These are phyloP conservation scores for Boletales sp. DNA, from an alignment of 768 basidiomycete genomes.

Conservation along the genomic window DNA sequence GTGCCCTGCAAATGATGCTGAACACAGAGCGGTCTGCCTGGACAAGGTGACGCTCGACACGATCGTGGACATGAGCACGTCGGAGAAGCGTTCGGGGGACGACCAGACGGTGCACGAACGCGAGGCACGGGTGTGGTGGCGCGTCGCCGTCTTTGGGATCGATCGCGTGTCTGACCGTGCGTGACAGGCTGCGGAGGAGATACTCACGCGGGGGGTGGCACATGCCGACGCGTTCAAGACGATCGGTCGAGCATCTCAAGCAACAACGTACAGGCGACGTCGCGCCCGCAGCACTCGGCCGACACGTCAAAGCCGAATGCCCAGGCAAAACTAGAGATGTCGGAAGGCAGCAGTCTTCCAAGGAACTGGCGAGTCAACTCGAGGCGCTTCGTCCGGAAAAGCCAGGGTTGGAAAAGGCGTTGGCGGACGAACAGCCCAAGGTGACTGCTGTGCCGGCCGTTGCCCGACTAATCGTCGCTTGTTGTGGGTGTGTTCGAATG, in stretches of 20 bases:
- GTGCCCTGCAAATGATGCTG: constrained; percentile 59
- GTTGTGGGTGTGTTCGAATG: constrained; percentile 28
- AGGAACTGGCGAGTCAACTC: too few relatives aligned
- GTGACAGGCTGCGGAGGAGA: constrained; percentile 65
- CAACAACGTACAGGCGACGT: too few relatives aligned
- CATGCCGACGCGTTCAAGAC: too few relatives aligned
- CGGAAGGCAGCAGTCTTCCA: constrained; percentile 37
- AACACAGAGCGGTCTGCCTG: constrained; percentile 70
- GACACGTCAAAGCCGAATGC: constrained; percentile 14
- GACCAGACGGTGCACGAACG: constrained; percentile 62
- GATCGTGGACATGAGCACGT: constrained; percentile 74
- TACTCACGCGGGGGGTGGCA: constrained; percentile 77
- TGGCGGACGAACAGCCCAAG: constrained; percentile 37
- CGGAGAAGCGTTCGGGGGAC: constrained; percentile 63
- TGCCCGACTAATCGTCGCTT: constrained; percentile 23
- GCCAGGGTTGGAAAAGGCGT: constrained; percentile 33
- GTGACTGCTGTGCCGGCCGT: constrained; percentile 7
- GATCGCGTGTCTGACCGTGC: background rate
- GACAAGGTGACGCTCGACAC: constrained; percentile 83
- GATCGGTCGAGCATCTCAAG: too few relatives aligned
- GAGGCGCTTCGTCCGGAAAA: constrained; percentile 29
- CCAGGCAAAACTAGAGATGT: constrained; percentile 62
- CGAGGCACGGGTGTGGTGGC: constrained; percentile 72
- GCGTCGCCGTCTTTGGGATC: constrained; percentile 5
- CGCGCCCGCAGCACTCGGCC: too few relatives aligned